Base-by-base conservation (phyloP, 495 filamentous ascomycete genomes). In the Xylaria cubensis region DNA sequence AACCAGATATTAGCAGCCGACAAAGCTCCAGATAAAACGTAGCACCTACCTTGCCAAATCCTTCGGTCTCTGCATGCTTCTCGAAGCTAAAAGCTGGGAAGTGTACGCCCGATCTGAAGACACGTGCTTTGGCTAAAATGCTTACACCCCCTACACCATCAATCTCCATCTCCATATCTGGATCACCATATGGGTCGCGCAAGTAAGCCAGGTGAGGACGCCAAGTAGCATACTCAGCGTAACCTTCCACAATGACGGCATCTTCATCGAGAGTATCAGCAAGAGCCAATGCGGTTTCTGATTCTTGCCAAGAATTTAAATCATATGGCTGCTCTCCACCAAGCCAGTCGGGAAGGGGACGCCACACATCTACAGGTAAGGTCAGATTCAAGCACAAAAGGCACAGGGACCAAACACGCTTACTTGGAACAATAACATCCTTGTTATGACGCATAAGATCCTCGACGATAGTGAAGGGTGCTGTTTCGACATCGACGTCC, bases 91-190 rank as follows among this genome's bases (percentile, higher is more conserved):
- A 99, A 4, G 96, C 96, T 10, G 96, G 96, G 84, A 99, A 99
- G 81, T 99, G 97, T 34, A 96, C 95, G 44, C 96, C 96, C 53
- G 92, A 90, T 73, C 96, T 89, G 84, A 98, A 99, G 1, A 99
- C 96, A 64, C 88, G 91, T 0, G 96, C 96, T 83, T 98, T 99
- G 6, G 96, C 94, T 74, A 99, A 86, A 77, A 99, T 99, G 82
- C 94, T 97, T 72, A 99, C 96, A 76, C 96, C 96, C 61, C 96
- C 96, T 21, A 99, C 94, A 66, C 96, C 96, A 76, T 99, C 96
- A 74, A 99, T 94, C 75, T 99, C 97, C 96, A 99, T 98, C 80
- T 99, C 97, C 91, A 98, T 97, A 80, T 99, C 97, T 2, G 94
- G 94, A 75, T 99, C 95, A 44, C 97, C 97, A 76, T 97, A 98